Base-by-base conservation (phyloP, 2,329 filamentous ascomycete genomes). In the Claviceps citrina region DNA sequence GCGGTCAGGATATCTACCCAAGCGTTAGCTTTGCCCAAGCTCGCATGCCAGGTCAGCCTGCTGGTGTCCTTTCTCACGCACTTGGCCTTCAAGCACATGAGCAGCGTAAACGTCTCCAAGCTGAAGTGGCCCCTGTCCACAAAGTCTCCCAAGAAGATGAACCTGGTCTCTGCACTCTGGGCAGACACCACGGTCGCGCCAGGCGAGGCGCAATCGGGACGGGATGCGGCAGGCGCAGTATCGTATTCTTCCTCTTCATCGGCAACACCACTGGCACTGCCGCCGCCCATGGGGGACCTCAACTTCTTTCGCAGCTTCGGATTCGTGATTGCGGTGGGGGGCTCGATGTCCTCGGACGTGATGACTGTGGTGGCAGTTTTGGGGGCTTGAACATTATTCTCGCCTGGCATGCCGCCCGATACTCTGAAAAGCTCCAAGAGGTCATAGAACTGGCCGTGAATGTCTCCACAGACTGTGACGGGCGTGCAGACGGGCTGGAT, bases 371-470 rank as follows among this genome's bases (percentile, higher is more conserved):
- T 78, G 24, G 73, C 66, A 9, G 78, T 81, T 51, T 77, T 73
- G 13, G 82, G 80, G 12, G 73, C 65, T 54, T 86, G 72, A 20
- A 78, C 70, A 45, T 78, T 73, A 30, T 75, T 73, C 52, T 93
- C 83, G 52, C 85, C 85, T 9, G 91, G 91, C 84, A 96, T 95
- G 48, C 91, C 91, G 45, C 91, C 91, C 35, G 89, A 86, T 31
- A 98, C 89, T 40, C 87, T 81, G 64, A 98, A 98, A 37, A 98
- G 77, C 67, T 98, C 91, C 45, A 96, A 76, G 8, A 98, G 71
- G 60, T 98, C 91, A 64, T 98, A 96, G 61, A 96, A 96, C 64
- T 98, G 91, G 52, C 91, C 91, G 63, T 98, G 91, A 46, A 98
- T 96, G 58, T 98, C 91, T 56, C 91, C 91, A 56, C 91, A 96